A percentile compares a stretch with the other conserved stretches of the same genome.
phyloP scores from a whole-genome alignment of 179 eudicot species.

The Beta lomatogona region DNA sequence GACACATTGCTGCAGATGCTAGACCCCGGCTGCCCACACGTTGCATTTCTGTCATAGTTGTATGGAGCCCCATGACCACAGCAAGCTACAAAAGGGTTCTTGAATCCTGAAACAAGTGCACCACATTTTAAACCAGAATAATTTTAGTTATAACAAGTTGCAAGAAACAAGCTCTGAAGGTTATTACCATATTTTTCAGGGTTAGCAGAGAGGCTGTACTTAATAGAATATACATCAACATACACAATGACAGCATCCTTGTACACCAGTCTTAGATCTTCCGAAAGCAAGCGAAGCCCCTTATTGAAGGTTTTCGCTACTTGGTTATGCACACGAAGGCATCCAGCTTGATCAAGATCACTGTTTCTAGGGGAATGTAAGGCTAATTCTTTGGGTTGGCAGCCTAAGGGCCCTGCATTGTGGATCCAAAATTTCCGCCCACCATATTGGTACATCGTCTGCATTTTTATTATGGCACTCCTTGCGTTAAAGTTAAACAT shows the following conservation, averaged over 20 bases:
- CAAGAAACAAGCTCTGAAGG: background rate
- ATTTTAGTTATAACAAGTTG: background rate
- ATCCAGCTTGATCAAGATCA: slow-evolving; percentile 49
- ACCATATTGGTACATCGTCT: slow-evolving; percentile 52
- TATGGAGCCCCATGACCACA: slow-evolving; percentile 43
- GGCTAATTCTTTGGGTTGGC: slow-evolving; percentile 55
- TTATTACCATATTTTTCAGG: slow-evolving; percentile 43
- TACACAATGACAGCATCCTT: slow-evolving; percentile 50
- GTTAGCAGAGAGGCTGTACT: slow-evolving; percentile 48
- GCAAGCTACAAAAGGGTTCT: slow-evolving; percentile 50
- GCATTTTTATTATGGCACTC: background rate
- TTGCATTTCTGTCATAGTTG: slow-evolving; percentile 42
- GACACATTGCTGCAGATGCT: slow-evolving; percentile 43
- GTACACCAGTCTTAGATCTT: slow-evolving; percentile 34
- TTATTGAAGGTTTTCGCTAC: slow-evolving; percentile 52
- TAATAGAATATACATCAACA: slow-evolving; percentile 55
- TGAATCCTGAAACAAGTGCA: slow-evolving; percentile 33
- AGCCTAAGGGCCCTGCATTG: slow-evolving; percentile 60
- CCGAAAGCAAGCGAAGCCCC: slow-evolving; percentile 33
- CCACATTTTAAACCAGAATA: background rate
- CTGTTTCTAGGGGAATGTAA: slow-evolving; percentile 33
- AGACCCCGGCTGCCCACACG: slow-evolving; percentile 49
- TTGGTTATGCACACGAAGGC: slow-evolving; percentile 41
- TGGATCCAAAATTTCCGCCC: slow-evolving; percentile 63
- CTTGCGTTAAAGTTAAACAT: background rate